Percentiles rank a stretch among this genome's conserved stretches.
Evolutionary conservation across 2,329 filamentous ascomycete species (phyloP).

Genomic region (Drechmeria coniospora): DNA sequence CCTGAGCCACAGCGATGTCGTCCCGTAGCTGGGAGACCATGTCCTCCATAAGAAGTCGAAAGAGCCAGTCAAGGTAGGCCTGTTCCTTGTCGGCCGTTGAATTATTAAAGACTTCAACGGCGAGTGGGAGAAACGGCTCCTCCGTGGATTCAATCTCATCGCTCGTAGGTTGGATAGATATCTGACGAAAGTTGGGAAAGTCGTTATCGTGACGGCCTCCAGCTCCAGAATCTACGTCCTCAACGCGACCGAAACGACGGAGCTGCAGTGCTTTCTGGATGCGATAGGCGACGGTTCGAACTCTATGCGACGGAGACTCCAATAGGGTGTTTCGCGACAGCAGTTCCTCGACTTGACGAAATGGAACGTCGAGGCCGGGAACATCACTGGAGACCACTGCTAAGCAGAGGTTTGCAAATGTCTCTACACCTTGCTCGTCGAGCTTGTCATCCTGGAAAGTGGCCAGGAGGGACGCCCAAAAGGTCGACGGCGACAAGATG

Average conservation of each 20-base stretch:
- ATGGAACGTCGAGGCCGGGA: no score
- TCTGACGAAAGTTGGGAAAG: constrained; percentile 40
- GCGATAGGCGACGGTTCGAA: constrained; percentile 15
- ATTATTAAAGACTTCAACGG: constrained; percentile 30
- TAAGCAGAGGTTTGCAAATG: no score
- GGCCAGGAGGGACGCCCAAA: no score
- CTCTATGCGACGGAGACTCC: constrained; percentile 8
- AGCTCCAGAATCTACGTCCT: constrained; percentile 16
- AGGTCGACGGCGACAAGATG: no score
- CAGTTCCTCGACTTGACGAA: constrained; percentile 9
- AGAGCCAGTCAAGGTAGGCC: constrained; percentile 53
- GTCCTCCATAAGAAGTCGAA: constrained; percentile 55
- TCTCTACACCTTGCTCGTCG: no score
- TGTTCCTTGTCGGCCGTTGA: constrained; percentile 20
- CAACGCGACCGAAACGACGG: constrained; percentile 7
- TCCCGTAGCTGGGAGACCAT: constrained; percentile 51
- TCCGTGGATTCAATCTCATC: constrained; percentile 44
- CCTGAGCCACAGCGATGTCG: constrained; percentile 36
- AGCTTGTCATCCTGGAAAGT: no score
- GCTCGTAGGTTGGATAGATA: constrained; percentile 48
- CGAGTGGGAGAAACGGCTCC: constrained; percentile 37
- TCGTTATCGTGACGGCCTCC: constrained; percentile 67
- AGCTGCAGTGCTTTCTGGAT: constrained; percentile 23
- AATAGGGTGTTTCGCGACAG: constrained; percentile 12
- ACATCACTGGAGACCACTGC: no score